Evolutionary conservation across 495 filamentous ascomycete genomes (phyloP), one percentile per base, ranked within the genome.

Genomic region (Tuber melanosporum): DNA sequence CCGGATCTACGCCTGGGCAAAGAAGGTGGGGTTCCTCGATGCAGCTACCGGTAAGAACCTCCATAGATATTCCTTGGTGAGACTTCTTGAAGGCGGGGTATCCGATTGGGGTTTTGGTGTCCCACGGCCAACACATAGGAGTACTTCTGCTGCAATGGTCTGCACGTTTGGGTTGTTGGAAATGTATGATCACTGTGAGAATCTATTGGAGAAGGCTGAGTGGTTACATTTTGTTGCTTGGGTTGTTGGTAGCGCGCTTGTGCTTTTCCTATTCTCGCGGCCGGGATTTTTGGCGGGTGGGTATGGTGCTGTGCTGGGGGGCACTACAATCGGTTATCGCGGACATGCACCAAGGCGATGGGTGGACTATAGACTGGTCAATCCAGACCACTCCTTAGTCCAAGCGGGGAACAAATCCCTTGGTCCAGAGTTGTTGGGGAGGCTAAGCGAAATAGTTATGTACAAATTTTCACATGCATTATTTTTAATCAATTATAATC

Each of bases 341-440:
- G 81, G 84, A 72, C 47, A 77, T 49, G 62, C 76, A 19, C 76
- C 57, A 12, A 57, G 76, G 43, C 72, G 77, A 12, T 81, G 32
- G 32, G 32, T 32, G 85, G 76, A 85, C 66, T 81, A 83, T 76
- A 85, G 86, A 44, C 75, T 87, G 42, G 86, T 86, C 12, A 87
- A 87, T 84, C 86, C 83, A 3, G 86, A 86, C 77, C 87, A 86
- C 74, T 87, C 85, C 74, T 82, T 87, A 43, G 52, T 87, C 8
- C 84, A 86, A 72, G 83, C 85, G 62, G 85, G 85, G 19, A 87
- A 87, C 74, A 82, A 79, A 42, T 44, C 71, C 10, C 44, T 77
- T 20, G 69, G 62, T 49, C 71, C 62, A 69, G 72, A 66, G 9
- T 49, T 6, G 66, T 8, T 45, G 47, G 0, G 47, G 47, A 49